A percentile compares a stretch with the other conserved stretches of the same genome.
These are phyloP conservation scores for Microcyclosporella mali DNA, from an alignment of 2,329 filamentous ascomycete species.

Conservation along the genomic window DNA sequence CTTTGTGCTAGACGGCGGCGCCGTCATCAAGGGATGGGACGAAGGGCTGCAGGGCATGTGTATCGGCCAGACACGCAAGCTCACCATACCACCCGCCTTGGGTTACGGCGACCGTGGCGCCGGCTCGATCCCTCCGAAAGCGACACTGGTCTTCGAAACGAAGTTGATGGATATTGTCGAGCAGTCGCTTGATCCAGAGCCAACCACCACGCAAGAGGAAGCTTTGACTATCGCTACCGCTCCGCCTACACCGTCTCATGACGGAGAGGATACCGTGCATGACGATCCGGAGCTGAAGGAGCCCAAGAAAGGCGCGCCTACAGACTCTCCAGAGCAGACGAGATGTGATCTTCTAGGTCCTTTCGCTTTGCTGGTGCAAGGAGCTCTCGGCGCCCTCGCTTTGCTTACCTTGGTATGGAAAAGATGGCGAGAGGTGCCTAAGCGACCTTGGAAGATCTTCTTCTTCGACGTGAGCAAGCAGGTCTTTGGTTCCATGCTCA, in stretches of 20 bases:
- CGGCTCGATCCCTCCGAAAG: constrained; percentile 69
- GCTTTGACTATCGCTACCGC: constrained; percentile 23
- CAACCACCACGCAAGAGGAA: constrained; percentile 12
- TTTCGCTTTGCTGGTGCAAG: constrained; percentile 87
- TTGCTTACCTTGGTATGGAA: constrained; percentile 86
- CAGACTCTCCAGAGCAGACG: constrained; percentile 38
- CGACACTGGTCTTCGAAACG: constrained; percentile 86
- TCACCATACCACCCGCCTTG: constrained; percentile 82
- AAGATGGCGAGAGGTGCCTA: constrained; percentile 83
- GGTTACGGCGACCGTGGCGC: constrained; percentile 72
- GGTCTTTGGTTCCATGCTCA: constrained; percentile 84
- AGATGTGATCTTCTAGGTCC: constrained; percentile 84
- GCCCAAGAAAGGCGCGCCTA: constrained; percentile 7
- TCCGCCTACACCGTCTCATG: constrained; percentile 13
- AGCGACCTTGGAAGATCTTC: constrained; percentile 92
- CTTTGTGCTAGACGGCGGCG: constrained; percentile 72
- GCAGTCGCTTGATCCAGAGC: constrained; percentile 36
- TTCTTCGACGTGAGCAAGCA: constrained; percentile 97
- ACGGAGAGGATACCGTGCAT: constrained; percentile 9
- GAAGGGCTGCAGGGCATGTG: constrained; percentile 89
- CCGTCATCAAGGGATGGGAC: constrained; percentile 95
- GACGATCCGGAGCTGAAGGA: constrained; percentile 2
- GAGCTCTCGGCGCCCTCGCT: constrained; percentile 74
- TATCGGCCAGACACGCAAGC: constrained; percentile 79
- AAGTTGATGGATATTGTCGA: constrained; percentile 80